phyloP scores from a whole-genome alignment of 208 protist species.

The Trypanosoma vivax region DNA sequence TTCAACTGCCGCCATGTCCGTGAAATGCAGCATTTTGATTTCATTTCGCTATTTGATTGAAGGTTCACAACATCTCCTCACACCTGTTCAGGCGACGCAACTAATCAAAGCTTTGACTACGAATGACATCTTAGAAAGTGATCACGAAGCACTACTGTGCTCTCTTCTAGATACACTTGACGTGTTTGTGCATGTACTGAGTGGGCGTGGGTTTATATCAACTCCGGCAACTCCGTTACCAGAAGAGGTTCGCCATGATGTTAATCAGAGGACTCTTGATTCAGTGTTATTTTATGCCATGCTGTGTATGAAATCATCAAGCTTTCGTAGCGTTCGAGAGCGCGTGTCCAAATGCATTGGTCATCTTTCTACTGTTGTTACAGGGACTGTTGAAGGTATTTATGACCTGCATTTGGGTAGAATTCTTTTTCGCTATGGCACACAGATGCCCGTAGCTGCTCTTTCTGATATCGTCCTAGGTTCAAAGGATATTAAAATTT shows the following conservation, averaged over 20 bases:
- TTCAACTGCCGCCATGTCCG: slow-evolving; percentile 68
- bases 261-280: slow-evolving; percentile 66
- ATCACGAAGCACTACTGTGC: slow-evolving; percentile 57
- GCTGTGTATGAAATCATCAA: slow-evolving; percentile 43
- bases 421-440: slow-evolving; percentile 54
- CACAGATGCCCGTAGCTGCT: slow-evolving; percentile 53
- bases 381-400: slow-evolving; percentile 45
- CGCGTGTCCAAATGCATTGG: slow-evolving; percentile 27
- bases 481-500: slow-evolving; percentile 14
- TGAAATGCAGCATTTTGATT: slow-evolving; percentile 71
- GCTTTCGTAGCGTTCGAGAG: slow-evolving; percentile 33
- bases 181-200: slow-evolving; percentile 35
- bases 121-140: slow-evolving; percentile 56
- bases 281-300: slow-evolving; percentile 76
- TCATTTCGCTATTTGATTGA: slow-evolving; percentile 57
- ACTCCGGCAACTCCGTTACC: slow-evolving; percentile 51
- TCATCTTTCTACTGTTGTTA: slow-evolving; percentile 52
- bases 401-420: slow-evolving; percentile 59
- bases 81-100: slow-evolving; percentile 43
- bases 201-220: slow-evolving; percentile 46
- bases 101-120: slow-evolving; percentile 59
- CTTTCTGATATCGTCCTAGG: slow-evolving; percentile 67
- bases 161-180: slow-evolving; percentile 44
- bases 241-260: slow-evolving; percentile 30
- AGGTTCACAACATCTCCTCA: slow-evolving; percentile 58